A percentile compares a stretch with the other conserved stretches of the same genome.
These are phyloP conservation scores for Butyriboletus loyo DNA, from an alignment of 768 basidiomycete species.

Conservation along the genomic window DNA sequence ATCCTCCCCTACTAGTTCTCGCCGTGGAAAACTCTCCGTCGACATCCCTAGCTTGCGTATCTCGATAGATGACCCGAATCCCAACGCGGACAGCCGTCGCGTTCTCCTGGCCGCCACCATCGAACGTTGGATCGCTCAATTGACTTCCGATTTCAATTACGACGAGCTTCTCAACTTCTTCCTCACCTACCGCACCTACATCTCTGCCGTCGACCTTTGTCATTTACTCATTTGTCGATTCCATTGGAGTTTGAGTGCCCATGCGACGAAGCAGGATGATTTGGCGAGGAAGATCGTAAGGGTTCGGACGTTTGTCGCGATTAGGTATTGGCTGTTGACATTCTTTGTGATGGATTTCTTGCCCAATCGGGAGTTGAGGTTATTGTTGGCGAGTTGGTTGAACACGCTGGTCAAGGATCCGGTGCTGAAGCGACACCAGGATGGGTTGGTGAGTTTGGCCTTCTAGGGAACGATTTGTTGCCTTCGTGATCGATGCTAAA, in stretches of 20 bases:
- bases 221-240: conserved; percentile 83
- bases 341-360: conserved; percentile 90
- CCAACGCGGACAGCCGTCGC: conserved; percentile 22
- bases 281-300: conserved; percentile 73
- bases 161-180: conserved; percentile 89
- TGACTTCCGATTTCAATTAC: conserved; percentile 82
- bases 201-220: conserved; percentile 74
- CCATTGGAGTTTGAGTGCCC: conserved; percentile 70
- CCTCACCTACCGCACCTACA: conserved; percentile 86
- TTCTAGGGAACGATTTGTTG: not conserved
- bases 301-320: conserved; percentile 85
- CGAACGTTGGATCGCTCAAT: conserved; percentile 89
- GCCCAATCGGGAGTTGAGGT: conserved; percentile 71
- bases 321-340: conserved; percentile 87
- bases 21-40: conserved; percentile 27
- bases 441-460: conserved; percentile 62
- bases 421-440: conserved; percentile 59
- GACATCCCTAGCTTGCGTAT: conserved; percentile 30
- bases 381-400: conserved; percentile 73
- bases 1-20: conserved; percentile 40
- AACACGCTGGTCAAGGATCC: conserved; percentile 75
- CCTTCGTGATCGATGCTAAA: conserved; percentile 4
- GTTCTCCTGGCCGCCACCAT: conserved; percentile 87
- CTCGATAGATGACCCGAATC: conserved; percentile 28
- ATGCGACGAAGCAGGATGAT: conserved; percentile 51